Evolutionary conservation across 768 basidiomycete genomes (phyloP).

Genomic region (Pleurotus sapidus): DNA sequence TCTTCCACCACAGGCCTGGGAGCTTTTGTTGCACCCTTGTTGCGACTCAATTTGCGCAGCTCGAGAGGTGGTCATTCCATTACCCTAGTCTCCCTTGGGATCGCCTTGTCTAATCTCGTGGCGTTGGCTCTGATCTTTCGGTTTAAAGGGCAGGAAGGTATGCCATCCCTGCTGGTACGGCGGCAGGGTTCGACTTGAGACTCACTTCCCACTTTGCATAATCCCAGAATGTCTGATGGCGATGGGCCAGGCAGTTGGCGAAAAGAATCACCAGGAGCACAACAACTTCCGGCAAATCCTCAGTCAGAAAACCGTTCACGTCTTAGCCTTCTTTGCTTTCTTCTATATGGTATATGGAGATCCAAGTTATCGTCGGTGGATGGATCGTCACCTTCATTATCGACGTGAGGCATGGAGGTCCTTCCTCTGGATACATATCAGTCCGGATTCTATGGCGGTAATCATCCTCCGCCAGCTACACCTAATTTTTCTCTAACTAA

Average conservation of each 20-base stretch:
- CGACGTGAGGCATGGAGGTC: slow-evolving; percentile 39
- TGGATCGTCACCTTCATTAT: slow-evolving; percentile 70
- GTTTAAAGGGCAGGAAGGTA: slow-evolving; percentile 70
- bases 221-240: slow-evolving; percentile 47
- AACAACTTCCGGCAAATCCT: slow-evolving; percentile 52
- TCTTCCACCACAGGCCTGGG: slow-evolving; percentile 46
- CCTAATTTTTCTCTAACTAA: background rate
- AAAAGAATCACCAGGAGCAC: slow-evolving; percentile 31
- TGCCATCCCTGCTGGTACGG: background rate
- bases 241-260: slow-evolving; percentile 46
- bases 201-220: background rate
- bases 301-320: slow-evolving; percentile 49
- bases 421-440: slow-evolving; percentile 55
- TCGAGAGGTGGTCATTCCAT: slow-evolving; percentile 61
- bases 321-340: slow-evolving; percentile 60
- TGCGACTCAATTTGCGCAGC: slow-evolving; percentile 75
- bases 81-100: slow-evolving; percentile 38
- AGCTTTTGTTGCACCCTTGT: slow-evolving; percentile 65
- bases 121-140: slow-evolving; percentile 59
- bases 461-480: background rate
- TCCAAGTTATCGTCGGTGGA: slow-evolving; percentile 60
- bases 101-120: slow-evolving; percentile 50
- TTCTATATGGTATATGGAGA: slow-evolving; percentile 75
- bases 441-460: slow-evolving; percentile 56
- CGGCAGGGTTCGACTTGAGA: background rate